Evolutionary conservation across 148 eudicot species (phyloP).

Genomic region (Camellia sinensis): DNA sequence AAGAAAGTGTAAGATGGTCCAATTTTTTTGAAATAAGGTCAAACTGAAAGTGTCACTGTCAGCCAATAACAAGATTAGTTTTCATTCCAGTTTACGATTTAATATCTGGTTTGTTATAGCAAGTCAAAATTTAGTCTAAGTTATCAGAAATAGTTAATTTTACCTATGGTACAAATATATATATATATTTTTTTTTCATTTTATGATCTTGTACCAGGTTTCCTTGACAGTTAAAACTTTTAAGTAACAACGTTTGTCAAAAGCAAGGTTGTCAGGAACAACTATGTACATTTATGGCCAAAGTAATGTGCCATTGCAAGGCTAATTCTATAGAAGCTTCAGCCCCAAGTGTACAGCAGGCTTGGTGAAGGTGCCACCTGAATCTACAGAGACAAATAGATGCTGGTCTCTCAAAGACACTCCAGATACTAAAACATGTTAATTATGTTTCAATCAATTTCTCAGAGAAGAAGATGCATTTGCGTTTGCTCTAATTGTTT

Average conservation of each 20-base stretch:
- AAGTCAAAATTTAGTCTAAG: background rate
- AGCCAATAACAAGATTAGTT: background rate
- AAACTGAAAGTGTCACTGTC: background rate
- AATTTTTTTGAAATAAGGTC: background rate
- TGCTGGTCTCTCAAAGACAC: background rate
- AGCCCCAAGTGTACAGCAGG: background rate
- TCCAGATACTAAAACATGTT: background rate
- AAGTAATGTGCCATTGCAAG: background rate
- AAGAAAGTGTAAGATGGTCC: background rate
- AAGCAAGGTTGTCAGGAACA: background rate
- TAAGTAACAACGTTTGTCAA: background rate
- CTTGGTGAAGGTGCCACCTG: background rate
- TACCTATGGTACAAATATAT: background rate
- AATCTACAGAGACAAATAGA: background rate
- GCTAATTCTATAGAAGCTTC: background rate
- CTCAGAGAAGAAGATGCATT: background rate
- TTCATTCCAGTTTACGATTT: background rate
- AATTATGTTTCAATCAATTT: background rate
- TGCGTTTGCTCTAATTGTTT: background rate
- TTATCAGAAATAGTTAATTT: background rate
- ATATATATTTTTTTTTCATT: background rate
- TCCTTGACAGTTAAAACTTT: background rate
- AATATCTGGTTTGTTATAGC: conserved; percentile 6
- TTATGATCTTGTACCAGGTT: background rate
- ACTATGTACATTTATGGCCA: background rate